Evolutionary conservation across 176 grass and related monocot genomes (phyloP).

Genomic region (Musa itinerans): DNA sequence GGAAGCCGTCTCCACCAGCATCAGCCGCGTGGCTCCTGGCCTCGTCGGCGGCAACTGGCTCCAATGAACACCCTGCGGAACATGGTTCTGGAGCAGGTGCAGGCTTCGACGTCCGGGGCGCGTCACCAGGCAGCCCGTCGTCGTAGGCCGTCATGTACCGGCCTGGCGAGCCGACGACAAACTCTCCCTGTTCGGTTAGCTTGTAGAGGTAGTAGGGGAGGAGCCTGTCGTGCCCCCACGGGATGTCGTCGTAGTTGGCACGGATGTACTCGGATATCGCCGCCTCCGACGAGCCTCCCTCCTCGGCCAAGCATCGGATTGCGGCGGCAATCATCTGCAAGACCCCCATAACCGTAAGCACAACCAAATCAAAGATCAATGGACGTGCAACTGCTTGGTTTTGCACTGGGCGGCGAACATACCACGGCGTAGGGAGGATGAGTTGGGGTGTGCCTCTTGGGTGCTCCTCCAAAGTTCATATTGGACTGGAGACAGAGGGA

Average conservation of each 20-base stretch:
- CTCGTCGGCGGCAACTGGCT: too few species aligned
- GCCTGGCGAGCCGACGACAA: background rate
- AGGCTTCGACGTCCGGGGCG: too few species aligned
- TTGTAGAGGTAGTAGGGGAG: conserved; percentile 41
- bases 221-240: conserved; percentile 31
- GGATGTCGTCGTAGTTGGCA: conserved; percentile 21
- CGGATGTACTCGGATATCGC: conserved; percentile 35
- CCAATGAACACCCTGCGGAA: too few species aligned
- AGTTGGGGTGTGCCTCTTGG: conserved; percentile 19
- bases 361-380: background rate
- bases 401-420: background rate
- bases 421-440: conserved; percentile 49
- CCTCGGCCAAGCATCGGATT: conserved; percentile 25
- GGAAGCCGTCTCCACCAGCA: too few species aligned
- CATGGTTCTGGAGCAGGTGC: too few species aligned
- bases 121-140: too few species aligned
- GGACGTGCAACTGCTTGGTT: background rate
- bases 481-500: background rate
- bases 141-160: background rate
- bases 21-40: too few species aligned
- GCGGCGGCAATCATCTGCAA: conserved; percentile 49
- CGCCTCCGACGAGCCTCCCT: conserved; percentile 24
- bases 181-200: conserved; percentile 4
- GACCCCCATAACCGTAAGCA: background rate
- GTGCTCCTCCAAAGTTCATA: background rate